Conservation (phyloP, 1,139 yeast genomes). For the Magnusiomyces magnusii region DNA sequence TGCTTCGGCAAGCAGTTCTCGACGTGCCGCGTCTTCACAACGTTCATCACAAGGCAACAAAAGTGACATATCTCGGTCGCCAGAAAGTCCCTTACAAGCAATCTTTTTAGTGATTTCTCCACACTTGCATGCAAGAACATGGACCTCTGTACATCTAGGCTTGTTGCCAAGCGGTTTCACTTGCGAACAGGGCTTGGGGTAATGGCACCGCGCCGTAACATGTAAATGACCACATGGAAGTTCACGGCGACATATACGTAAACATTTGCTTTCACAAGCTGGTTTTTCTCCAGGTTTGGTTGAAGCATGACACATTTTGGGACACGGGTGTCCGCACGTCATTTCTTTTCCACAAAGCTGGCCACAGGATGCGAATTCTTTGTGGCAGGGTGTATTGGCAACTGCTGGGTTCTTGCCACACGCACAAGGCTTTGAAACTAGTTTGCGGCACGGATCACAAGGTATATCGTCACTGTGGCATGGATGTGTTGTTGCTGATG, state of each 20-base stretch:
- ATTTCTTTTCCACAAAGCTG: slow-evolving; percentile 50
- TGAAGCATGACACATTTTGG: slow-evolving; percentile 44
- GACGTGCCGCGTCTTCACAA: slow-evolving; percentile 58
- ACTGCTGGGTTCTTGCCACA: slow-evolving; percentile 51
- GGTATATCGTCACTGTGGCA: slow-evolving; percentile 59
- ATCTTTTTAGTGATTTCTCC: slow-evolving; percentile 12
- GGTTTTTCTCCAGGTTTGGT: slow-evolving; percentile 28
- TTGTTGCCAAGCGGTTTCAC: slow-evolving; percentile 1
- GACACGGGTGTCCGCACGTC: slow-evolving; percentile 66
- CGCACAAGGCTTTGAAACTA: slow-evolving; percentile 56
- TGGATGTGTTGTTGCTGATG: slow-evolving; percentile 53
- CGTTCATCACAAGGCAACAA: slow-evolving; percentile 46
- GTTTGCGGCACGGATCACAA: slow-evolving; percentile 74
- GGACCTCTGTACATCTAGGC: slow-evolving; percentile 9
- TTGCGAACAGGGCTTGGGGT: slow-evolving; percentile 42
- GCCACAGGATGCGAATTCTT: slow-evolving; percentile 65
- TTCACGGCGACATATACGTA: slow-evolving; percentile 48
- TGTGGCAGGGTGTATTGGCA: slow-evolving; percentile 63
- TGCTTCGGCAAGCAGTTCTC: slow-evolving; percentile 56
- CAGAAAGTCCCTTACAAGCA: slow-evolving; percentile 11
- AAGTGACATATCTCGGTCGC: slow-evolving; percentile 6
- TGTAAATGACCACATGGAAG: slow-evolving; percentile 66
- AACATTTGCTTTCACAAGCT: slow-evolving; percentile 31
- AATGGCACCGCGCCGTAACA: slow-evolving; percentile 52
- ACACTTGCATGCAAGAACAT: slow-evolving; percentile 14